Evolutionary conservation across 768 basidiomycete species (phyloP).

Genomic region (Lactarius sanguifluus): DNA sequence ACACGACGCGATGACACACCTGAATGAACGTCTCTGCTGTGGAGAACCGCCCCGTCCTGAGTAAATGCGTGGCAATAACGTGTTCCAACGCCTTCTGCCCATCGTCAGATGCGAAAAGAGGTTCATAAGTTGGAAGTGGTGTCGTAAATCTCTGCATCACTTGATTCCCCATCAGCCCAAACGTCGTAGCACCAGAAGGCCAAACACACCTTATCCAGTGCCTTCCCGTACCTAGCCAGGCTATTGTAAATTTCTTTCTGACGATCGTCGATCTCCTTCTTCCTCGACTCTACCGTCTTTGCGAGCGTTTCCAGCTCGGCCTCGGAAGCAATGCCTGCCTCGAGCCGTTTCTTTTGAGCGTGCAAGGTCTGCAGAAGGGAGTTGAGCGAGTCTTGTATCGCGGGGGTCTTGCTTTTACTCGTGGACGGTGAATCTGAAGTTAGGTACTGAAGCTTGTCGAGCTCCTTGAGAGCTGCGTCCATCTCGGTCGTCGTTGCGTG

Average conservation of each 20-base stretch:
- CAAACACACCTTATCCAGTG: conserved; percentile 79
- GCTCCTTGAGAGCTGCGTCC: conserved; percentile 77
- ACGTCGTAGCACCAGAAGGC: background rate
- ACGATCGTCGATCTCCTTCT: conserved; percentile 83
- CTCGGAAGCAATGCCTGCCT: conserved; percentile 48
- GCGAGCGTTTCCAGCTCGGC: conserved; percentile 51
- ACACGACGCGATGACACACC: conserved; percentile 42
- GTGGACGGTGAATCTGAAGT: conserved; percentile 41
- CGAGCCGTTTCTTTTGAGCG: conserved; percentile 53
- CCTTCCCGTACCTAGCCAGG: conserved; percentile 77
- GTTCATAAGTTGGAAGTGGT: conserved; percentile 63
- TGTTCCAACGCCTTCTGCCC: conserved; percentile 63
- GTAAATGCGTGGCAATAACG: conserved; percentile 71
- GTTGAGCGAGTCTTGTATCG: conserved; percentile 61
- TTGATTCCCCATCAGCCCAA: conserved; percentile 15
- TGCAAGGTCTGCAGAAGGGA: conserved; percentile 58
- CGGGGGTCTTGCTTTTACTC: conserved; percentile 52
- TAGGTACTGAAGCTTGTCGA: conserved; percentile 71
- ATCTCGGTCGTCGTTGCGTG: conserved; percentile 39
- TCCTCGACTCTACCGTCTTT: conserved; percentile 62
- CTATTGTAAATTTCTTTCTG: conserved; percentile 87
- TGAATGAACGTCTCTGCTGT: conserved; percentile 73
- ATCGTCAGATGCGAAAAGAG: conserved; percentile 61
- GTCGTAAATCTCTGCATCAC: conserved; percentile 49
- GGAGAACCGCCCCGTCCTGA: conserved; percentile 79